These are phyloP conservation scores for Claviceps sp. DNA, from an alignment of 2,329 filamentous ascomycete species.

Conservation along the genomic window DNA sequence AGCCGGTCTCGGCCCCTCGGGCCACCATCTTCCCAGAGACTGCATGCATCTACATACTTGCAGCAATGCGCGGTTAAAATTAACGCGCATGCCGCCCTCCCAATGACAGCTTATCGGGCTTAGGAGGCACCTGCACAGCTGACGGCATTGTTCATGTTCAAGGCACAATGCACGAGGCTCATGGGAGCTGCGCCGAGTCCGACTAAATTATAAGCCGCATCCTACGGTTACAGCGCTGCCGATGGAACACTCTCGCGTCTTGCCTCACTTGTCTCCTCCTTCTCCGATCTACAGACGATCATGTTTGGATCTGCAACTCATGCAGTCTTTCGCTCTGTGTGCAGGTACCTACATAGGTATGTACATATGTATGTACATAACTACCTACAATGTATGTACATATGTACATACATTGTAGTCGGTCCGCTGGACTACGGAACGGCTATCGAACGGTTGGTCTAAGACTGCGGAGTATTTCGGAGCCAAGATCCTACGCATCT, in stretches of 20 bases:
- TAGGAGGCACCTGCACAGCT: background rate
- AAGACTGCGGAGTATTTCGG: background rate
- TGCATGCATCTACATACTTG: too few relatives aligned
- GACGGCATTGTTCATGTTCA: background rate
- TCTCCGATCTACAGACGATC: background rate
- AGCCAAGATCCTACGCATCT: slow-evolving; percentile 1
- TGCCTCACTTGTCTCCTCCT: background rate
- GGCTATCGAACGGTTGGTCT: background rate
- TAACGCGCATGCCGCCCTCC: too few relatives aligned
- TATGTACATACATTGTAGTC: background rate
- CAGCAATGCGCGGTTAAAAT: too few relatives aligned
- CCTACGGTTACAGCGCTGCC: background rate
- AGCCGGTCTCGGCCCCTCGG: too few relatives aligned
- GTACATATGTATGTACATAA: background rate
- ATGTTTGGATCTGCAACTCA: background rate
- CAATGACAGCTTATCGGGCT: background rate
- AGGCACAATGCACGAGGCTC: background rate
- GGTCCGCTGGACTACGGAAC: background rate
- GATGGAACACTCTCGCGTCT: background rate
- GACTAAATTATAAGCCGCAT: background rate
- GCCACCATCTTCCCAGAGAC: too few relatives aligned
- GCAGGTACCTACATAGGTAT: too few relatives aligned
- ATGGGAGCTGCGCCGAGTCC: background rate
- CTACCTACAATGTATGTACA: background rate
- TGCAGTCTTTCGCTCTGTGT: background rate